A percentile compares a stretch with the other conserved stretches of the same genome.
These are phyloP conservation scores for Eimeria maxima DNA, from an alignment of 169 alveolate genomes.

Conservation along the genomic window DNA sequence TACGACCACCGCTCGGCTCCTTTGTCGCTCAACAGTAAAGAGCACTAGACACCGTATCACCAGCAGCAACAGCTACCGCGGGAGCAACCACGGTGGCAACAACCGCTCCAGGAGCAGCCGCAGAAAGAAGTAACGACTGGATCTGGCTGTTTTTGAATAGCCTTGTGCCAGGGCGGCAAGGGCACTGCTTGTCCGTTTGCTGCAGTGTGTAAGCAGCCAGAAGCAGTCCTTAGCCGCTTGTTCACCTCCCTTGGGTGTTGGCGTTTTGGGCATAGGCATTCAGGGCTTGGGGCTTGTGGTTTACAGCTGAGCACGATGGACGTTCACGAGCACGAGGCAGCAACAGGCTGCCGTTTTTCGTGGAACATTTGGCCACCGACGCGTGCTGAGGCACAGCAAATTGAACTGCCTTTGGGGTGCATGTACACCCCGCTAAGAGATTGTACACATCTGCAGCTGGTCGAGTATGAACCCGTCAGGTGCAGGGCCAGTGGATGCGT, in stretches of 20 bases:
- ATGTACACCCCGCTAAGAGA: slow-evolving; percentile 95
- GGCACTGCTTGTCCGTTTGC: neutral
- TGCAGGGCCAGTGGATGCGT: slow-evolving; percentile 85
- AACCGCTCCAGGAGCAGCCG: neutral
- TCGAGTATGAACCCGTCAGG: slow-evolving; percentile 85
- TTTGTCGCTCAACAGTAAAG: neutral
- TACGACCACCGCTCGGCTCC: neutral
- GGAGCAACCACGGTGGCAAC: neutral
- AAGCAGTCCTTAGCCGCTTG: neutral
- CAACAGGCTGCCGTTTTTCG: slow-evolving; percentile 98
- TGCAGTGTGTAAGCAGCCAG: neutral
- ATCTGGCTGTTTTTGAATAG: neutral
- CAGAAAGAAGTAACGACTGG: neutral
- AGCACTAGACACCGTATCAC: neutral
- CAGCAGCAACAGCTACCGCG: slow-evolving; percentile 26
- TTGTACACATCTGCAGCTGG: slow-evolving; percentile 84
- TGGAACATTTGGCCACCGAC: slow-evolving; percentile 99
- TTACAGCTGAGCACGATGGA: slow-evolving; percentile 86
- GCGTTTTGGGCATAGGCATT: neutral
- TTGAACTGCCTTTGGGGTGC: slow-evolving; percentile 98
- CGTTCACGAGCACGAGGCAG: slow-evolving; percentile 91
- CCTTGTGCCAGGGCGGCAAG: slow-evolving; percentile 5
- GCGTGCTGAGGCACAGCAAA: slow-evolving; percentile 96
- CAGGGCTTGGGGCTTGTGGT: neutral
- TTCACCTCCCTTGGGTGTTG: neutral